Evolutionary conservation across 345 rosid genomes (phyloP).

Genomic region (Camelina neglecta): DNA sequence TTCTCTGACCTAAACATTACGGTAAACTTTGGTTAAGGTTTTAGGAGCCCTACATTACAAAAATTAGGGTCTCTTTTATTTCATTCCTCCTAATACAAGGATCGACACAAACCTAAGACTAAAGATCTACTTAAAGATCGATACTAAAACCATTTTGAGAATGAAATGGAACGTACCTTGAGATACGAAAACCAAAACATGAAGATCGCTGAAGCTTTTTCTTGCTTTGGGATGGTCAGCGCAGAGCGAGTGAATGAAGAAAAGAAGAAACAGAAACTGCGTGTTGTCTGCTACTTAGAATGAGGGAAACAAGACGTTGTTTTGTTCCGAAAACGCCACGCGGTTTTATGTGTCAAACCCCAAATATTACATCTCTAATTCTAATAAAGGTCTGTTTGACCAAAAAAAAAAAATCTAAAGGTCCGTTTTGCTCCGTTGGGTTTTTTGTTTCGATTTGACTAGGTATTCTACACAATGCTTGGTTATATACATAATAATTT

Average conservation of each 20-base stretch:
- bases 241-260: neutral
- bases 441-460: too few relatives aligned
- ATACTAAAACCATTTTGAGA: neutral
- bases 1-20: neutral
- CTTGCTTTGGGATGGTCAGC: conserved; percentile 9
- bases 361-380: too few relatives aligned
- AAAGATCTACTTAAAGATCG: neutral
- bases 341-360: neutral
- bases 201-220: conserved; percentile 26
- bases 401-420: too few relatives aligned
- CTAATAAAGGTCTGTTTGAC: too few relatives aligned
- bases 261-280: neutral
- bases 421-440: too few relatives aligned
- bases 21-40: neutral
- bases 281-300: conserved; percentile 5
- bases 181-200: neutral
- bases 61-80: neutral
- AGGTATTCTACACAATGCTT: too few relatives aligned
- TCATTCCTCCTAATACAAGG: neutral
- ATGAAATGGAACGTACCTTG: conserved; percentile 13
- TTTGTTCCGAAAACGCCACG: neutral
- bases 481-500: too few relatives aligned
- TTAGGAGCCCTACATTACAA: neutral
- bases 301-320: conserved; percentile 4
- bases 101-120: neutral